Evolutionary conservation across 1,284 basidiomycete species (phyloP).

Genomic region (Malassezia caprae): DNA sequence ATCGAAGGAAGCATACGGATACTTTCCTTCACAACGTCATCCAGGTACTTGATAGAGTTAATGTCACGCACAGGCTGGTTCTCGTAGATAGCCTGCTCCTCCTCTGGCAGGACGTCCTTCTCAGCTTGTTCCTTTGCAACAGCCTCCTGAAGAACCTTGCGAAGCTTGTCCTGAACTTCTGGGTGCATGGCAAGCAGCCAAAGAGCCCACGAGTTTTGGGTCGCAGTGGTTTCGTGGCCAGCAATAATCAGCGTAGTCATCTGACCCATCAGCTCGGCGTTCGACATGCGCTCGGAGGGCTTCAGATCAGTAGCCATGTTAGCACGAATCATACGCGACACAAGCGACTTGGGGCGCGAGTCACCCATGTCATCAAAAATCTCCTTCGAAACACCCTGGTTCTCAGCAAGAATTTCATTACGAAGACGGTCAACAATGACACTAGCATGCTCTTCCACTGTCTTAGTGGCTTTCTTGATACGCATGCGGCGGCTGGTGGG

Average conservation of each 20-base stretch:
- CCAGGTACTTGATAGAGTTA: constrained; percentile 27
- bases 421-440: constrained; percentile 29
- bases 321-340: constrained; percentile 35
- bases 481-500: constrained; percentile 25
- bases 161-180: constrained; percentile 52
- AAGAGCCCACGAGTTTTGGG: constrained; percentile 67
- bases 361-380: constrained; percentile 20
- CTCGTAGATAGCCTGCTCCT: constrained; percentile 12
- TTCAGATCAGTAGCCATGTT: constrained; percentile 41
- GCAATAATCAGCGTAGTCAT: constrained; percentile 71
- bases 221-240: constrained; percentile 70
- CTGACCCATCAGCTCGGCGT: constrained; percentile 62
- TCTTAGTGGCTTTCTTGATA: constrained; percentile 19
- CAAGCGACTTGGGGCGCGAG: constrained; percentile 11
- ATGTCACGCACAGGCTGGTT: constrained; percentile 25
- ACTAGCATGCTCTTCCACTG: constrained; percentile 22
- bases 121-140: constrained; percentile 12
- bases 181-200: constrained; percentile 60
- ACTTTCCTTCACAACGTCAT: constrained; percentile 30
- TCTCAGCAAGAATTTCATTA: constrained; percentile 26
- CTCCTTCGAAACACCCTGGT: constrained; percentile 23
- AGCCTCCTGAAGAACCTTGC: constrained; percentile 20
- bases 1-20: constrained; percentile 36
- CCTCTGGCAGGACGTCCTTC: constrained; percentile 16
- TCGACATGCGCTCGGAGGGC: constrained; percentile 55